A percentile compares a stretch with the other conserved stretches of the same genome.
These are phyloP conservation scores for Aspergillus nanangensis DNA, from an alignment of 495 filamentous ascomycete species.

Conservation along the genomic window DNA sequence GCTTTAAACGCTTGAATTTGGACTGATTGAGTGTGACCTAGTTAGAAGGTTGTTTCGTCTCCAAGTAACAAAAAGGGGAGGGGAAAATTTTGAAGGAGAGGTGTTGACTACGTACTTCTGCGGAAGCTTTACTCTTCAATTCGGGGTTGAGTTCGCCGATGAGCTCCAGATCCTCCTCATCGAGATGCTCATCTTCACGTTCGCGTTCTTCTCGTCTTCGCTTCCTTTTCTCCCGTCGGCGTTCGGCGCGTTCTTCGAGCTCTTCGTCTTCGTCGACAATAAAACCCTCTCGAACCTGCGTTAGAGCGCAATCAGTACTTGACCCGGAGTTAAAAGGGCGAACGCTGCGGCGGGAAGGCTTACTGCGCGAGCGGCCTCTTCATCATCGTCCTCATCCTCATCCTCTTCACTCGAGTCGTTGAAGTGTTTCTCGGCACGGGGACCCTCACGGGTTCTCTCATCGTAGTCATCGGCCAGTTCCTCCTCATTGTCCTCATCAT, in stretches of 20 bases:
- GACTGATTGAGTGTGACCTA: slow-evolving; percentile 43
- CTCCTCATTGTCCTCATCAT: slow-evolving; percentile 87
- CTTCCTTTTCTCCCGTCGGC: slow-evolving; percentile 63
- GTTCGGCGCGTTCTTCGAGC: slow-evolving; percentile 57
- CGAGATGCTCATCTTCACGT: slow-evolving; percentile 83
- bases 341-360: too few species aligned
- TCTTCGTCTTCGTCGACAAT: slow-evolving; percentile 94
- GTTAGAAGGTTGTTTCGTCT: too few species aligned
- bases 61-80: too few species aligned
- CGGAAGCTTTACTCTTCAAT: slow-evolving; percentile 56
- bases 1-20: slow-evolving; percentile 94
- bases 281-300: slow-evolving; percentile 84
- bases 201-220: slow-evolving; percentile 66
- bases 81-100: background rate
- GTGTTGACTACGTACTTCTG: slow-evolving; percentile 50
- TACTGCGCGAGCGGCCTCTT: slow-evolving; percentile 62
- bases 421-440: slow-evolving; percentile 39
- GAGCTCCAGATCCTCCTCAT: slow-evolving; percentile 94
- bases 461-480: slow-evolving; percentile 76
- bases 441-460: slow-evolving; percentile 52
- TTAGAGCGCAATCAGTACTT: too few species aligned
- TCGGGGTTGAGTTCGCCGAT: slow-evolving; percentile 76
- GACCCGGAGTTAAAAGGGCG: too few species aligned
- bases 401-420: slow-evolving; percentile 94
- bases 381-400: slow-evolving; percentile 92